Evolutionary conservation across 108 stramenopile genomes (phyloP).

Genomic region (Seminavis robusta): DNA sequence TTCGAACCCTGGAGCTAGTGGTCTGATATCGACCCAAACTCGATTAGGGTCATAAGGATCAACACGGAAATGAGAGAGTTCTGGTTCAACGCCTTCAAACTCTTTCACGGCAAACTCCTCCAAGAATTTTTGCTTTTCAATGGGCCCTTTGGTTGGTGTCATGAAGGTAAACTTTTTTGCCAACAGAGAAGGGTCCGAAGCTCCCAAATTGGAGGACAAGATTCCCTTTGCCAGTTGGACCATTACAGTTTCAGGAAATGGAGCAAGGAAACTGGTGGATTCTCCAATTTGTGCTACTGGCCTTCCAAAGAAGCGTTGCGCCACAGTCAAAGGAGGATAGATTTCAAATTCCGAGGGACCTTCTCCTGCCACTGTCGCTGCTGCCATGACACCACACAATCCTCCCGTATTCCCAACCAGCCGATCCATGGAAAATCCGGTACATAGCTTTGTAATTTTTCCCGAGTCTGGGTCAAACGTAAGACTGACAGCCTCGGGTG

Average conservation of each 20-base stretch:
- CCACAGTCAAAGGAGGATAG: slow-evolving; percentile 22
- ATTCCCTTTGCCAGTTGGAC: slow-evolving; percentile 60
- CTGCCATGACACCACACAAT: slow-evolving; percentile 42
- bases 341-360: slow-evolving; percentile 30
- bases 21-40: slow-evolving; percentile 56
- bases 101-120: slow-evolving; percentile 22
- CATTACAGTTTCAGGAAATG: slow-evolving; percentile 64
- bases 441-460: slow-evolving; percentile 40
- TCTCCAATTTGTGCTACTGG: slow-evolving; percentile 16
- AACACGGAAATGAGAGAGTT: slow-evolving; percentile 57
- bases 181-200: slow-evolving; percentile 41
- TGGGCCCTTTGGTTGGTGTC: slow-evolving; percentile 30
- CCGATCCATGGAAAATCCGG: slow-evolving; percentile 57
- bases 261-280: slow-evolving; percentile 30
- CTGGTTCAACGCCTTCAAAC: slow-evolving; percentile 38
- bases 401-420: slow-evolving; percentile 57
- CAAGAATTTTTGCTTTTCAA: slow-evolving; percentile 33
- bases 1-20: slow-evolving; percentile 27
- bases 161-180: slow-evolving; percentile 32
- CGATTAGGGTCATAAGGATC: slow-evolving; percentile 65
- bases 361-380: slow-evolving; percentile 35
- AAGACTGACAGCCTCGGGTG: slow-evolving; percentile 47
- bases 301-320: slow-evolving; percentile 23
- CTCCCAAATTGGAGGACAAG: slow-evolving; percentile 28
- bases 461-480: slow-evolving; percentile 38